These are phyloP conservation scores for Tilletia horrida DNA, from an alignment of 1,284 basidiomycete species.

Conservation along the genomic window DNA sequence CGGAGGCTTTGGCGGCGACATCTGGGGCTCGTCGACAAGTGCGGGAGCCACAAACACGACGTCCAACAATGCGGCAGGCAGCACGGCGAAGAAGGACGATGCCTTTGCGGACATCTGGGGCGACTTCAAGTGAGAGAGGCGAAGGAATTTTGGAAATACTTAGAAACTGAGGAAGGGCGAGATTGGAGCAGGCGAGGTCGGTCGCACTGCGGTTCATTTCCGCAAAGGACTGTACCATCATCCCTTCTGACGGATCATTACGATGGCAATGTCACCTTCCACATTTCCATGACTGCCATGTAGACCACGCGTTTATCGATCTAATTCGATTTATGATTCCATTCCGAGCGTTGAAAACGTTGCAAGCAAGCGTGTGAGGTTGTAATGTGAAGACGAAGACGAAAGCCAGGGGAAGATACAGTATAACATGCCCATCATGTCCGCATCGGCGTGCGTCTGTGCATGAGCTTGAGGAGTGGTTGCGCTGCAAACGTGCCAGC, in stretches of 20 bases:
- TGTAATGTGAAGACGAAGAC: too few species aligned
- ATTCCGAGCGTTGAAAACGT: too few species aligned
- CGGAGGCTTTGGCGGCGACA: neutral
- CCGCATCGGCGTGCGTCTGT: neutral
- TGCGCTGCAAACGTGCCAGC: neutral
- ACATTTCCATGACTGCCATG: too few species aligned
- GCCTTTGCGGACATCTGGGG: conserved; percentile 54
- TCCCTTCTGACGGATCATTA: too few species aligned
- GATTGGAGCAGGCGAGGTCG: too few species aligned
- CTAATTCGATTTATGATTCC: too few species aligned
- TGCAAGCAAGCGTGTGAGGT: neutral
- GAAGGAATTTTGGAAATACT: neutral
- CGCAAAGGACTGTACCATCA: too few species aligned
- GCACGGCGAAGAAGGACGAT: conserved; percentile 33
- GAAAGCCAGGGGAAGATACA: too few species aligned
- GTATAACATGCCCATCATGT: neutral
- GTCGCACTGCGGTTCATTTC: too few species aligned
- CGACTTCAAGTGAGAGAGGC: conserved; percentile 43
- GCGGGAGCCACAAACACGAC: neutral
- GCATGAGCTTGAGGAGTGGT: conserved; percentile 6
- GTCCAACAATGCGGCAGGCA: conserved; percentile 1
- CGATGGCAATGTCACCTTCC: neutral
- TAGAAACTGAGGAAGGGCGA: neutral
- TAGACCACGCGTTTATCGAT: neutral
- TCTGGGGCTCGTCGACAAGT: conserved; percentile 18